Evolutionary conservation across 2,329 filamentous ascomycete species (phyloP).

Genomic region (Exserohilum rostratum): DNA sequence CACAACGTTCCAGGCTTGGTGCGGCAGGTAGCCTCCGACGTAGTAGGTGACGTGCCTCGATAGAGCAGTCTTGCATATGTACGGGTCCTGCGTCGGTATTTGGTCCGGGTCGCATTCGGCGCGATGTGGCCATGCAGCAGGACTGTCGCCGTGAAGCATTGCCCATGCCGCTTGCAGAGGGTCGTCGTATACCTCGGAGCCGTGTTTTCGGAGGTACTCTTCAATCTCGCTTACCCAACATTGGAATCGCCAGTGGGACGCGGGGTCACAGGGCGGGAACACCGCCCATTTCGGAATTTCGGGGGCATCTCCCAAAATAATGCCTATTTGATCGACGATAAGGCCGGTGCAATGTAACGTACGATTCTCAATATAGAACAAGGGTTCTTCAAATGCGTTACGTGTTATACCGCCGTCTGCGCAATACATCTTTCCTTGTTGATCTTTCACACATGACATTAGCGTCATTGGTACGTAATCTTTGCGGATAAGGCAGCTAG

Average conservation of each 20-base stretch:
- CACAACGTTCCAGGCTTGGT: neutral
- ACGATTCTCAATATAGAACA: neutral
- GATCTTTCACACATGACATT: neutral
- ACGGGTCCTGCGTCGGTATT: neutral
- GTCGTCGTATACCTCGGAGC: neutral
- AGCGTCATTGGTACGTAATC: neutral
- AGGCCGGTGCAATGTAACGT: neutral
- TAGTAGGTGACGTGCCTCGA: neutral
- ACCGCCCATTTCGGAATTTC: neutral
- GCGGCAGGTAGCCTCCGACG: neutral
- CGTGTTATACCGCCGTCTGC: neutral
- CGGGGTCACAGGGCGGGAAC: too few species aligned
- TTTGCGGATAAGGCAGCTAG: neutral
- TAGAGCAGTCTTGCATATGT: neutral
- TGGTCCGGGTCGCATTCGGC: neutral
- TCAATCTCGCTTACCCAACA: neutral
- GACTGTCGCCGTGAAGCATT: neutral
- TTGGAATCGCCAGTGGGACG: neutral
- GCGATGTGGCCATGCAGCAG: neutral
- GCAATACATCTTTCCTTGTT: neutral
- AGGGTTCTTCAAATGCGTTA: neutral
- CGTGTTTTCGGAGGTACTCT: neutral
- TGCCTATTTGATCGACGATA: neutral
- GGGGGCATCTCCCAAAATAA: neutral
- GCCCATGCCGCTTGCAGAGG: neutral